Conservation (phyloP, 257 asterid species). For the Lithospermum erythrorhizon region DNA sequence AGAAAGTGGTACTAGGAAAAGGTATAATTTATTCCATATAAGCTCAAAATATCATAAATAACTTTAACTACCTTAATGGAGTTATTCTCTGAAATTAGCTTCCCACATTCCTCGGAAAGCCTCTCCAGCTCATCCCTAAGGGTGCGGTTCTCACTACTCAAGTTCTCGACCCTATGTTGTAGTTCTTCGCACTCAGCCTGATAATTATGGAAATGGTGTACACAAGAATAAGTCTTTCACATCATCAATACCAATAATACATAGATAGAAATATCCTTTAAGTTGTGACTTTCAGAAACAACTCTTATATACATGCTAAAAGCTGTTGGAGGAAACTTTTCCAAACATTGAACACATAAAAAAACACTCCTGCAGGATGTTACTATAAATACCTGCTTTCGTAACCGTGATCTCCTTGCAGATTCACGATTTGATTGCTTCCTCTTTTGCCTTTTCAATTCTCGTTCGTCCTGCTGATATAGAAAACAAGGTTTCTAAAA, state of each 20-base stretch:
- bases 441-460: constrained; percentile 83
- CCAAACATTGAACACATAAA: neutral
- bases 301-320: neutral
- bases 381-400: constrained; percentile 60
- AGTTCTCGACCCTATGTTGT: constrained; percentile 56
- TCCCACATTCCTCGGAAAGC: constrained; percentile 78
- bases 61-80: constrained; percentile 43
- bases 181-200: constrained; percentile 91
- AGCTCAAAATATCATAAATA: neutral
- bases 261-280: neutral
- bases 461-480: constrained; percentile 72
- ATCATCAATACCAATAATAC: neutral
- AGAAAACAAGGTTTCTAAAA: constrained; percentile 6
- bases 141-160: constrained; percentile 52
- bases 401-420: constrained; percentile 92
- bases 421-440: constrained; percentile 98
- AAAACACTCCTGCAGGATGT: constrained; percentile 1
- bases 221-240: neutral
- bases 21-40: neutral
- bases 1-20: neutral
- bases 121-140: constrained; percentile 60
- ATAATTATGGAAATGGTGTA: constrained; percentile 2
- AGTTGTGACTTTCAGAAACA: neutral
- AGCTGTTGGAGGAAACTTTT: neutral
- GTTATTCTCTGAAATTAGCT: constrained; percentile 59